Base-by-base conservation (phyloP, 2,329 filamentous ascomycete genomes). In the Pyrenochaeta sp. region DNA sequence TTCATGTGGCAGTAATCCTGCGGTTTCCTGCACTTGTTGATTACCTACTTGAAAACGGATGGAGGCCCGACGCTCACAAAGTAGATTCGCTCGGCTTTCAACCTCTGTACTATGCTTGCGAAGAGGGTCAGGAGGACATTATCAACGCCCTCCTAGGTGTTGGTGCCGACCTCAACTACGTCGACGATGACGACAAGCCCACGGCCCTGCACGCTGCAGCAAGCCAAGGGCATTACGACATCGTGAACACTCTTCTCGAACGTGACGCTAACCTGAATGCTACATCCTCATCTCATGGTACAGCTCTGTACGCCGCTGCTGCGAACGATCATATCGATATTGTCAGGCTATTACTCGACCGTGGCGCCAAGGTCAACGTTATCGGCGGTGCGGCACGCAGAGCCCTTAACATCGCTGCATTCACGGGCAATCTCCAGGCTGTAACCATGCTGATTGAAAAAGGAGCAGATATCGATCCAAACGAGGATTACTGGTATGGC, bases 401-500 rank as follows among this genome's bases (percentile, higher is more conserved):
- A 29, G 41, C 57, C 7, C 30, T 64, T 4, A 60, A 62, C 13
- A 42, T 58, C 14, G 59, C 55, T 7, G 53, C 58, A 1, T 55
- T 35, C 15, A 51, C 52, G 11, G 60, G 60, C 3, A 39, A 55
- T 41, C 24, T 51, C 2, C 53, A 60, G 22, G 43, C 41, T 7
- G 53, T 60, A 13, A 44, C 30, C 3, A n/a, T 50, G 1, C 32
- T 64, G 13, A 41, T 63, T 7, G 48, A 57, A 3, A 21, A 44
- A 11, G 48, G 53, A 10, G 60, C 60, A 1, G 54, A 55, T 7
- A 40, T 56, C 7, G 55, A 59, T 35, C 53, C 54, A 2, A 50
- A 58, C 19, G 50, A 59, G 28, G 55, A 62, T 9, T 62, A 60
- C 26, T 48, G 28, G 39, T 58, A 53, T 29, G 52, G 54, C 2